Conservation (phyloP, 1,284 basidiomycete genomes). For the Psilocybe mexicana region DNA sequence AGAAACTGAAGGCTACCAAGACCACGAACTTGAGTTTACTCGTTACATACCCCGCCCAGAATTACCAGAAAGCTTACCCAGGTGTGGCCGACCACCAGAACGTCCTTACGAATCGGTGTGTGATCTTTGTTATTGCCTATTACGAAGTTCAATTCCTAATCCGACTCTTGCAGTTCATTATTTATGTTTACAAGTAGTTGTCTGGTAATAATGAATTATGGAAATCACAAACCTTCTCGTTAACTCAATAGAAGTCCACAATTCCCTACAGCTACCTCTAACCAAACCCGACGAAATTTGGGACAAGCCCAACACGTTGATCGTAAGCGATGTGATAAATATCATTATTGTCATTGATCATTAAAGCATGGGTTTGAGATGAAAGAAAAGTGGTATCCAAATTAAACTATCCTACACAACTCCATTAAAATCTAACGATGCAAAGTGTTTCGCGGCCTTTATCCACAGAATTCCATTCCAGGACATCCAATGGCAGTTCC, state of each 20-base stretch:
- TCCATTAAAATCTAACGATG: background rate
- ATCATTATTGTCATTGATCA: too few species aligned
- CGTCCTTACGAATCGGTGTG: conserved; percentile 58
- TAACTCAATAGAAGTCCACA: too few species aligned
- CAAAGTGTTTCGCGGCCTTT: background rate
- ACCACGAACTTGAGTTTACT: conserved; percentile 44
- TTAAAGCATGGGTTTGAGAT: too few species aligned
- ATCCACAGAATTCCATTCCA: conserved; percentile 50
- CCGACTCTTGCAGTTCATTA: background rate
- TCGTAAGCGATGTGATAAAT: too few species aligned
- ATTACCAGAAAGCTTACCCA: conserved; percentile 54
- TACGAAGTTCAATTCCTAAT: background rate
- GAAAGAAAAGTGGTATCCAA: background rate
- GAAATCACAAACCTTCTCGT: too few species aligned
- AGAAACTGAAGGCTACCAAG: conserved; percentile 45
- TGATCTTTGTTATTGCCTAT: conserved; percentile 7
- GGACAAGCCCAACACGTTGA: too few species aligned
- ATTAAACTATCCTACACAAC: background rate
- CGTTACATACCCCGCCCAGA: conserved; percentile 47
- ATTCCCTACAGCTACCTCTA: too few species aligned
- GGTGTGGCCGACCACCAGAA: conserved; percentile 48
- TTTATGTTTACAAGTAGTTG: background rate
- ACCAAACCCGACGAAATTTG: too few species aligned
- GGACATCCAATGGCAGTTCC: conserved; percentile 55
- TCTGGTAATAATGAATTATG: too few species aligned